A percentile compares a stretch with the other conserved stretches of the same genome.
These are phyloP conservation scores for Mollisia scopiformis DNA, from an alignment of 2,329 filamentous ascomycete genomes.

Conservation along the genomic window DNA sequence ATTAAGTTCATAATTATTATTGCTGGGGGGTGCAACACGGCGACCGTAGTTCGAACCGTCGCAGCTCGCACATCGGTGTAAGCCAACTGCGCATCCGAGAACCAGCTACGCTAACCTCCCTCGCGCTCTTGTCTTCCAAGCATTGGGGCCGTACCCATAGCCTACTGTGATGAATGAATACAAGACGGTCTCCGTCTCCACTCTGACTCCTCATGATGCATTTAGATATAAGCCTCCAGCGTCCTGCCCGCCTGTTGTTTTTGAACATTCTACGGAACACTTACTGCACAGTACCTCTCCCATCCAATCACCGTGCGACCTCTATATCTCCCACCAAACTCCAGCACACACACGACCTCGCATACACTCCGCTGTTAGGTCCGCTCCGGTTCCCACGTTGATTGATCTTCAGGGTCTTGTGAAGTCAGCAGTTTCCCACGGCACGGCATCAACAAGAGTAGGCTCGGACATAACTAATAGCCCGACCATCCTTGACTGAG, in stretches of 20 bases:
- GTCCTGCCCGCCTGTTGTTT: neutral
- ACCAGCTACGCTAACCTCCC: neutral
- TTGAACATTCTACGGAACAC: neutral
- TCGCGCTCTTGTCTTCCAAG: neutral
- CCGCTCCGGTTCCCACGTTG: constrained; percentile 6
- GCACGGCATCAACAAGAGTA: constrained; percentile 14
- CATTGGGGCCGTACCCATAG: neutral
- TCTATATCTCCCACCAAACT: neutral
- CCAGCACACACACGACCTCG: constrained; percentile 1
- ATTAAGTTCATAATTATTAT: neutral
- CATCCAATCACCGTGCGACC: neutral
- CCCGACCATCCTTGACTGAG: constrained; percentile 19
- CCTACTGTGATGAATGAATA: constrained; percentile 1
- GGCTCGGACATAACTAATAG: constrained; percentile 27
- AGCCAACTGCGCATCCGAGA: neutral
- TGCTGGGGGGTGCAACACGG: neutral
- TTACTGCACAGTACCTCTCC: neutral
- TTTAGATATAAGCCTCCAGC: neutral
- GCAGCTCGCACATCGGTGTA: neutral
- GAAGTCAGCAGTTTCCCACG: constrained; percentile 13
- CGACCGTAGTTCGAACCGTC: no score
- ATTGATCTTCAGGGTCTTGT: constrained; percentile 10
- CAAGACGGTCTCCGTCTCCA: neutral
- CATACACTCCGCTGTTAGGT: neutral
- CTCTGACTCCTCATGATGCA: neutral